These are phyloP conservation scores for Diaporthe velutina DNA, from an alignment of 2,329 filamentous ascomycete genomes.

Conservation along the genomic window DNA sequence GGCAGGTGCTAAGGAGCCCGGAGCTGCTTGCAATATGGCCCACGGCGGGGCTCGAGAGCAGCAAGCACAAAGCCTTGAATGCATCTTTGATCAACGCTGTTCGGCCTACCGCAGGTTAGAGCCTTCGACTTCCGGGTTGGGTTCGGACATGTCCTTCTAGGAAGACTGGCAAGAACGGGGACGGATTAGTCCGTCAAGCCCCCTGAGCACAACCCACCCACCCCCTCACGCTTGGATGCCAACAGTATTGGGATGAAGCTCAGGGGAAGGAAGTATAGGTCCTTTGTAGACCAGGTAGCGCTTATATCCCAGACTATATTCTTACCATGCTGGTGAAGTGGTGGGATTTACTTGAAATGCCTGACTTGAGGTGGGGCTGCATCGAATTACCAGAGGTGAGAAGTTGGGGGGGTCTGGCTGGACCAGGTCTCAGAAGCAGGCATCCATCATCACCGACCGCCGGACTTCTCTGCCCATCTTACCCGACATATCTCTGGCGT, in stretches of 20 bases:
- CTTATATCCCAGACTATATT: neutral
- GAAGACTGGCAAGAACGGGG: neutral
- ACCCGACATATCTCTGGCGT: constrained; percentile 11
- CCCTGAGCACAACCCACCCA: neutral
- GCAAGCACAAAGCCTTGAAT: neutral
- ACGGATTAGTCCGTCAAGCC: neutral
- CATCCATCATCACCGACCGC: constrained; percentile 5
- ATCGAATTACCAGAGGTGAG: neutral
- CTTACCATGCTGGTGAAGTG: neutral
- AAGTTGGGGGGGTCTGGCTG: neutral
- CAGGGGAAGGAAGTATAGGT: too few relatives aligned
- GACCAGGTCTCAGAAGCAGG: neutral
- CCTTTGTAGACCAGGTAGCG: neutral
- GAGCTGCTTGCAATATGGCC: neutral
- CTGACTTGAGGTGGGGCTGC: neutral
- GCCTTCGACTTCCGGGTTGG: neutral
- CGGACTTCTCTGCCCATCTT: constrained; percentile 23
- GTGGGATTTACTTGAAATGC: neutral
- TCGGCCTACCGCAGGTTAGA: neutral
- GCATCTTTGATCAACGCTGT: neutral
- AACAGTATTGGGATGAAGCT: too few relatives aligned
- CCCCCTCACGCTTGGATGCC: too few relatives aligned
- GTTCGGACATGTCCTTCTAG: neutral
- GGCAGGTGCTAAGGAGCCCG: constrained; percentile 13
- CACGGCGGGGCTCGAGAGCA: constrained; percentile 19